Evolutionary conservation across 495 filamentous ascomycete species (phyloP), one percentile per base, ranked within the genome.

Genomic region (Aspergillus ostianus): DNA sequence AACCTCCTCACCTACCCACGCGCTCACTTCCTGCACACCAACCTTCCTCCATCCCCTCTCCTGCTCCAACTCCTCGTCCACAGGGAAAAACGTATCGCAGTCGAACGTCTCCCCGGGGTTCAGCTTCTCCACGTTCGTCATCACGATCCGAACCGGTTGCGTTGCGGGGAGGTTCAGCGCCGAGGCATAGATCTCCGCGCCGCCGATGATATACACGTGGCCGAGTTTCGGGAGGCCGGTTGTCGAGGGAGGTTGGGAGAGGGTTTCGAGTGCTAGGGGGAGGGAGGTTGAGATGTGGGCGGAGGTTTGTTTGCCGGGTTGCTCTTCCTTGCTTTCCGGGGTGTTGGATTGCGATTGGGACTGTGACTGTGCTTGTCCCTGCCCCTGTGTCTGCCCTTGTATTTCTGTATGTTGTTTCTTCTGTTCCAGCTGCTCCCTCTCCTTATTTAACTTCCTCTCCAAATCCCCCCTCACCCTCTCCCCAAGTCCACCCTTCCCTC

Each of bases 51-150:
- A 80, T 9, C 71, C 72, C 64, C 67, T 63, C 57, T 65, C 53
- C 20, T 15, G 15, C 18, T 60, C 56, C 47, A 76, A 58, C 46
- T 68, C 64, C 51, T 61, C 63, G 69, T 81, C 75, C 26, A 89
- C 61, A 6, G 90, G 89, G 68, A 97, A 97, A 60, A 89, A 89
- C 0, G 88, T 89, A 85, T 98, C 94, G 72, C 92, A 96, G 63
- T 92, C 91, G 76, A 88, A 96, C 53, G 85, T 29, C 72, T 66
- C 77, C 67, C 62, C 79, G 1, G 30, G 30, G 30, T 30, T 32
- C 44, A 66, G 70, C 63, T 64, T 64, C 53, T 71, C 68, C 52
- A 81, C 73, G 66, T 74, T 68, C 52, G 78, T 81, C 77, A 79
- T 75, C 48, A 81, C 67, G 70, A 81, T 70, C 59, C 78, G 51